Conservation (phyloP, 805 yeast genomes). For the Candida tibetensis region DNA sequence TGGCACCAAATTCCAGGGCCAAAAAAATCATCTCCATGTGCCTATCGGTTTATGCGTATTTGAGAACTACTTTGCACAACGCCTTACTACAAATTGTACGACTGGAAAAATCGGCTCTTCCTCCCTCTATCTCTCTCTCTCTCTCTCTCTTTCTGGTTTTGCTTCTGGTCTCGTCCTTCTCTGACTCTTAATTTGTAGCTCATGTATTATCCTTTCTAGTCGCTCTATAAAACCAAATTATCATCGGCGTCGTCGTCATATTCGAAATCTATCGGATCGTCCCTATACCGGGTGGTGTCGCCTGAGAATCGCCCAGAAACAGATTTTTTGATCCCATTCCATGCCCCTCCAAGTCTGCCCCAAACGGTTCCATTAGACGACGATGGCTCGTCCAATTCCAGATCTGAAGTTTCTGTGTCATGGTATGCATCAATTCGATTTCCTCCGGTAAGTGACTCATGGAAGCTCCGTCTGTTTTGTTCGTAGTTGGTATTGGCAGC, state of each 20-base stretch:
- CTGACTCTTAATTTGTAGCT: no score
- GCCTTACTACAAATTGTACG: no score
- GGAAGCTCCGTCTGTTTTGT: slow-evolving; percentile 23
- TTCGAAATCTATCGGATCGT: slow-evolving; percentile 29
- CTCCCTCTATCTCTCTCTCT: no score
- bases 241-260: slow-evolving; percentile 37
- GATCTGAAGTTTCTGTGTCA: slow-evolving; percentile 11
- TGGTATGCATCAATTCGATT: slow-evolving; percentile 22
- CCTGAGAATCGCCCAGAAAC: slow-evolving; percentile 15
- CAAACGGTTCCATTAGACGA: slow-evolving; percentile 18
- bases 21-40: no score
- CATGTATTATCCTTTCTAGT: no score
- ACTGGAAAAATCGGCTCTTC: no score
- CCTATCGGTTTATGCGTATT: no score
- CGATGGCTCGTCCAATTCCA: slow-evolving; percentile 6
- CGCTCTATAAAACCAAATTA: slow-evolving; percentile 25
- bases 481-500: slow-evolving; percentile 31
- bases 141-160: no score
- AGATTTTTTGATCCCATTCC: slow-evolving; percentile 20
- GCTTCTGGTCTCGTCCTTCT: no score
- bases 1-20: no score
- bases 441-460: slow-evolving; percentile 16
- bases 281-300: slow-evolving; percentile 16
- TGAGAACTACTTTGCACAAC: no score
- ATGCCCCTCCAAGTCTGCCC: slow-evolving; percentile 26